phyloP scores from a whole-genome alignment of 2,329 filamentous ascomycete species.

The Aspergillus brunneoviolaceus region DNA sequence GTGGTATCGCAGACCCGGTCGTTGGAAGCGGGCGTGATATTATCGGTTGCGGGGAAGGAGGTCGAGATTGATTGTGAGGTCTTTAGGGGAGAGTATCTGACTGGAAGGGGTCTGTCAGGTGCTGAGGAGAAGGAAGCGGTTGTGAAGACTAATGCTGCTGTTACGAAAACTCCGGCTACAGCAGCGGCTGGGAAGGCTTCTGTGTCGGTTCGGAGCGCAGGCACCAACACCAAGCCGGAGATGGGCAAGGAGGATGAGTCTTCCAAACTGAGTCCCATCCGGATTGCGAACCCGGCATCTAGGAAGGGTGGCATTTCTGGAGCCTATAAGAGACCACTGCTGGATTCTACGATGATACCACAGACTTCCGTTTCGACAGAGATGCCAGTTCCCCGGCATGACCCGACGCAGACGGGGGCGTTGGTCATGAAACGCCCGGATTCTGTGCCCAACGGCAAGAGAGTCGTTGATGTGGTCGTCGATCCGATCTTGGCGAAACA shows the following conservation, averaged over 20 bases:
- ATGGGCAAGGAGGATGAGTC: neutral
- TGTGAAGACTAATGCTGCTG: too few relatives aligned
- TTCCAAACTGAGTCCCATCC: conserved; percentile 12
- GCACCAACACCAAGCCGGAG: conserved; percentile 1
- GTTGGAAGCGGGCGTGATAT: conserved; percentile 58
- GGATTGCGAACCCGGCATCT: conserved; percentile 33
- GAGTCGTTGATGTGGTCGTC: conserved; percentile 70
- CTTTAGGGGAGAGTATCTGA: conserved; percentile 58
- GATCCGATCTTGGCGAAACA: conserved; percentile 65
- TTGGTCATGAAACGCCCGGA: conserved; percentile 66
- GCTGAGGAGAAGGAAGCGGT: conserved; percentile 21
- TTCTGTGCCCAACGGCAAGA: conserved; percentile 58
- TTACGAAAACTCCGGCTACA: conserved; percentile 8
- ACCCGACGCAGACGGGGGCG: conserved; percentile 59
- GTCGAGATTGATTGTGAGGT: conserved; percentile 66
- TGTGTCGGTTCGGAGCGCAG: conserved; percentile 17
- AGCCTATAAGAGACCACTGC: conserved; percentile 63
- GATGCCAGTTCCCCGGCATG: conserved; percentile 62
- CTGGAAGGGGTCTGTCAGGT: conserved; percentile 29
- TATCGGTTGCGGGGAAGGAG: conserved; percentile 67
- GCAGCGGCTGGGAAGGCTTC: conserved; percentile 20
- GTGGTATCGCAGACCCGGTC: conserved; percentile 50
- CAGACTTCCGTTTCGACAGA: conserved; percentile 41
- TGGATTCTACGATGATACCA: conserved; percentile 53
- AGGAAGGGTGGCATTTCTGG: conserved; percentile 46